Percentiles rank a stretch among this genome's conserved stretches.
Evolutionary conservation across 2,329 filamentous ascomycete species (phyloP).

Genomic region (Trichophaea hybrida): DNA sequence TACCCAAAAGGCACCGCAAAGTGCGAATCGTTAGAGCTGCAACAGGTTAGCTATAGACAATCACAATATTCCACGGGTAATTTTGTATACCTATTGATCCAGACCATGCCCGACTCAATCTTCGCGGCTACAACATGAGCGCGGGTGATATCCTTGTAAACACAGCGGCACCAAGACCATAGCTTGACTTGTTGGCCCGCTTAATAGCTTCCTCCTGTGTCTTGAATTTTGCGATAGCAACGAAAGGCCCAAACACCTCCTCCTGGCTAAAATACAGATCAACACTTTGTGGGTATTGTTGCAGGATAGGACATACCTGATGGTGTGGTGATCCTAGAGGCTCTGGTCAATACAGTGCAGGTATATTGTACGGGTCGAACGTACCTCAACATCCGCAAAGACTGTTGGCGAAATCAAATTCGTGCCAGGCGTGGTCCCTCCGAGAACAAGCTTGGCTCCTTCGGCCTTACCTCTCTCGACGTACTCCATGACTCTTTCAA

Average conservation of each 20-base stretch:
- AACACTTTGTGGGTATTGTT: too few species aligned
- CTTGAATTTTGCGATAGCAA: conserved; percentile 43
- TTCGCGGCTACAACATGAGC: conserved; percentile 39
- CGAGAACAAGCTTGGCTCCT: conserved; percentile 45
- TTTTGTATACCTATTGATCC: conserved; percentile 35
- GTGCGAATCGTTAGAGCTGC: conserved; percentile 22
- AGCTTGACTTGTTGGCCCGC: conserved; percentile 45
- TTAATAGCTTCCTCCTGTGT: conserved; percentile 42
- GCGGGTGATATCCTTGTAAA: conserved; percentile 46
- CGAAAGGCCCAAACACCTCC: conserved; percentile 47
- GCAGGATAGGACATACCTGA: conserved; percentile 13
- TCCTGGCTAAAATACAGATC: conserved; percentile 31
- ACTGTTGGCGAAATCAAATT: conserved; percentile 48
- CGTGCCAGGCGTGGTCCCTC: conserved; percentile 43
- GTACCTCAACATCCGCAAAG: conserved; percentile 39
- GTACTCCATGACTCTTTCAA: conserved; percentile 54
- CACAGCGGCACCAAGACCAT: conserved; percentile 47
- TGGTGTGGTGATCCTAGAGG: conserved; percentile 35
- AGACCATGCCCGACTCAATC: conserved; percentile 47
- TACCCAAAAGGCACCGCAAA: conserved; percentile 24
- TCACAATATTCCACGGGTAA: not conserved
- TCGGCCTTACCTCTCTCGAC: conserved; percentile 49
- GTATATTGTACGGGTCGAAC: not conserved
- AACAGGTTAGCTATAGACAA: conserved; percentile 5
- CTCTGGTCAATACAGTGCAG: not conserved